phyloP scores from a whole-genome alignment of 257 asterid genomes.

The Salvia splendens region DNA sequence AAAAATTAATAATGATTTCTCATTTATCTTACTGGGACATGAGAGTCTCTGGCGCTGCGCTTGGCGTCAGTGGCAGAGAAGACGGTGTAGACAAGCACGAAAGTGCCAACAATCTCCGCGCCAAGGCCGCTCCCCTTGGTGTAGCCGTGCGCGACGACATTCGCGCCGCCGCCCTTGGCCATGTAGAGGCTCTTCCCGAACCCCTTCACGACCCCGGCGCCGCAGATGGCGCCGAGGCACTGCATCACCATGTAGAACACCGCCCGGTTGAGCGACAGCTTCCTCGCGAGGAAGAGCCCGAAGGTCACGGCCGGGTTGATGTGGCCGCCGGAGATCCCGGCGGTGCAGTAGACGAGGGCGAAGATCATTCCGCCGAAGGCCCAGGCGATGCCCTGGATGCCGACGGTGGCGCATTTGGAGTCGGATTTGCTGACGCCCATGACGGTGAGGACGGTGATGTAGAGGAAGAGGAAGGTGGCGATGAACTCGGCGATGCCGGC shows the following conservation, averaged over 20 bases:
- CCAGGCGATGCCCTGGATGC: slow-evolving; percentile 58
- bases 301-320: slow-evolving; percentile 51
- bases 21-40: slow-evolving; percentile 41
- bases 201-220: slow-evolving; percentile 51
- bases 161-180: slow-evolving; percentile 51
- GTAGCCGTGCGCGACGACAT: slow-evolving; percentile 41
- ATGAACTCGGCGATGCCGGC: slow-evolving; percentile 52
- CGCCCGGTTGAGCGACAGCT: slow-evolving; percentile 43
- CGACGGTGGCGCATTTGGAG: slow-evolving; percentile 49
- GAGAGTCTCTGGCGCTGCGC: slow-evolving; percentile 55
- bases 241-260: slow-evolving; percentile 49
- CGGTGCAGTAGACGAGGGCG: slow-evolving; percentile 57
- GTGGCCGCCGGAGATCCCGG: slow-evolving; percentile 54
- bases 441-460: slow-evolving; percentile 43
- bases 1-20: too few species aligned
- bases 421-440: slow-evolving; percentile 47
- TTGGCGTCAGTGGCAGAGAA: slow-evolving; percentile 58
- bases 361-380: slow-evolving; percentile 59
- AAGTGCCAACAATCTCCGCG: slow-evolving; percentile 48
- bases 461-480: slow-evolving; percentile 49
- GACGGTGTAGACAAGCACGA: too few species aligned
- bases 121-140: slow-evolving; percentile 52
- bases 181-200: slow-evolving; percentile 38
- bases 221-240: slow-evolving; percentile 48
- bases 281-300: slow-evolving; percentile 47